Evolutionary conservation across 495 filamentous ascomycete species (phyloP), one percentile per base, ranked within the genome.

Genomic region (Neurospora terricola): DNA sequence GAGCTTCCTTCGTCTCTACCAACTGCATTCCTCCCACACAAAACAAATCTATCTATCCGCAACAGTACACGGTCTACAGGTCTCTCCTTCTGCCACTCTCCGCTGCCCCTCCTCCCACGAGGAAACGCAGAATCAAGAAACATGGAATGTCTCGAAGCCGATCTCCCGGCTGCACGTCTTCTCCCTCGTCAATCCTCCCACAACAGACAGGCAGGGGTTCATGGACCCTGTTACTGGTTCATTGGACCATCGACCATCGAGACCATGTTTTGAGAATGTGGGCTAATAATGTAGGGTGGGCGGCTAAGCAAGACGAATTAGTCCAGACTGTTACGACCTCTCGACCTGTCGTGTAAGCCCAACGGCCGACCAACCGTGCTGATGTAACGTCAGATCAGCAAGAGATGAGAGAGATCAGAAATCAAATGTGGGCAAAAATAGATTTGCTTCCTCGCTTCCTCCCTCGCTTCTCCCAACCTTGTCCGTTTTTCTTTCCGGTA

Each of bases 241-340:
- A 62, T 62, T 62, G 54, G 54, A 36, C 27, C 27, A 66, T n/a
- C n/a, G n/a, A n/a, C n/a, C n/a, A n/a, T n/a, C n/a, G 23, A 27
- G 54, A 66, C 23, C 27, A 34, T 30, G 54, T 66, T 73, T 75
- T 75, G 71, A 75, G 71, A 38, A 70, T 70, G 72, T 70, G 54
- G 27, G 54, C 54, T 66, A 34, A 66, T 62, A 30, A 16, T 18
- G 54, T 62, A 62, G 14, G 54, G 27, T 66, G 27, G 54, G 54
- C 54, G 54, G 54, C 27, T 66, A 66, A 62, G 54, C 16, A 2
- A 14, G 54, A 34, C 27, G 54, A 66, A 66, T 66, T 66, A 66
- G 54, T 66, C 54, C n/a, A n/a, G n/a, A n/a, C n/a, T n/a, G n/a
- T n/a, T n/a, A n/a, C n/a, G n/a, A n/a, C n/a, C n/a, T n/a, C n/a